Evolutionary conservation across 2,329 filamentous ascomycete genomes (phyloP), one percentile per base, ranked within the genome.

Genomic region (Hypoxylon sp.): DNA sequence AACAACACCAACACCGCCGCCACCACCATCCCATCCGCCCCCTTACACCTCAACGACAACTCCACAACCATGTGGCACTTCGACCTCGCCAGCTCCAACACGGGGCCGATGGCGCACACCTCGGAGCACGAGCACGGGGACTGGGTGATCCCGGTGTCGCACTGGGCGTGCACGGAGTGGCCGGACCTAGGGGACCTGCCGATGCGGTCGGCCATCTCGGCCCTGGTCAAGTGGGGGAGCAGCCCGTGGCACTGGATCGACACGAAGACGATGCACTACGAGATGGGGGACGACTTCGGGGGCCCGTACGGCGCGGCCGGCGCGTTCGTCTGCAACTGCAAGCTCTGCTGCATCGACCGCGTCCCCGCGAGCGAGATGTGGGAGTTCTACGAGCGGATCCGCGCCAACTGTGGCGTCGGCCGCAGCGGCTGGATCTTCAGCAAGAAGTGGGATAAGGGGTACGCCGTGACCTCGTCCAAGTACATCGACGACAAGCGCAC

Each of bases 371-470:
- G 4, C 30, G 64, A 67, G 54, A 39, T 67, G 49, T 46, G 41
- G 30, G 60, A 64, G 50, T 48, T 64, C 57, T 61, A 58, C 54
- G 26, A 55, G 32, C 37, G 57, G 5, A n/a, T 65, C 1, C 4
- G 22, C 11, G 19, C 15, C 17, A 7, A 15, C 26, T 39, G 32
- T 19, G 63, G 64, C 50, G 60, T 53, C 39, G 6, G 53, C 50
- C 37, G 20, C n/a, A 53, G 20, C 19, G 64, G 61, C 50, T 64
- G 64, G 61, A 43, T 67, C 17, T 61, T 58, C 47, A 61, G 56
- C 56, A 59, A 64, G 61, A 41, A 59, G 28, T 62, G 64, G 61
- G 54, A 64, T 1, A 64, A 64, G 57, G 60, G 57, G 0, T 64
- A 8, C 11, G 53, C 48, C 22, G 1, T 64, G 5, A 15, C 13